phyloP scores from a whole-genome alignment of 805 yeast species.

The Hanseniaspora valbyensis region DNA sequence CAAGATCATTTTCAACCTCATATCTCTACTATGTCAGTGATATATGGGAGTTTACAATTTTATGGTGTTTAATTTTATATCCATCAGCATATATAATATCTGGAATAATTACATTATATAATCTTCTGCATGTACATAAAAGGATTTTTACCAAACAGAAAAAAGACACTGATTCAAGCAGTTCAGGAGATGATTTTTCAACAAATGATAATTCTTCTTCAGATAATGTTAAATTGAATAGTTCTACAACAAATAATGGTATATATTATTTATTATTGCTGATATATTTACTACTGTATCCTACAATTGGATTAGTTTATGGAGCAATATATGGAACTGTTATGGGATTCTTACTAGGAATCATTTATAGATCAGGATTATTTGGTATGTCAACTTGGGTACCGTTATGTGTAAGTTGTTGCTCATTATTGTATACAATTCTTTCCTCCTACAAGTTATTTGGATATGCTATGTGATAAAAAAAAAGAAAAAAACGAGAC shows the following conservation, averaged over 20 bases:
- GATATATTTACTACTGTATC: conserved; percentile 32
- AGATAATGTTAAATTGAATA: conserved; percentile 1
- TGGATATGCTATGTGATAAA: conserved; percentile 22
- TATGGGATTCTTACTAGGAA: conserved; percentile 62
- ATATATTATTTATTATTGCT: conserved; percentile 10
- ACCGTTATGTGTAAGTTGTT: conserved; percentile 61
- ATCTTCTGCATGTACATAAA: conserved; percentile 10
- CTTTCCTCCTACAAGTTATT: conserved; percentile 52
- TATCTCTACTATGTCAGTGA: conserved; percentile 59
- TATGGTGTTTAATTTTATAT: conserved; percentile 68
- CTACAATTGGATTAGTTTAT: conserved; percentile 46
- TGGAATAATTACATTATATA: conserved; percentile 34
- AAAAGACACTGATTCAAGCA: conserved; percentile 34
- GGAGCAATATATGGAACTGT: conserved; percentile 67
- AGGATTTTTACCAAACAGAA: conserved; percentile 30
- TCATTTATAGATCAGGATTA: conserved; percentile 67
- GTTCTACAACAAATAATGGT: conserved; percentile 8
- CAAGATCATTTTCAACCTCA: conserved; percentile 36
- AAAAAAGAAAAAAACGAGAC: background rate
- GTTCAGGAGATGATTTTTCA: conserved; percentile 23
- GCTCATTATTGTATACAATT: conserved; percentile 42
- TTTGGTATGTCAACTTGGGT: conserved; percentile 92
- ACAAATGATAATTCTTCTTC: background rate
- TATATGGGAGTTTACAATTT: conserved; percentile 71
- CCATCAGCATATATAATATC: conserved; percentile 51